Percentiles rank a stretch among this genome's conserved stretches.
These are phyloP conservation scores for Ilex aquifolium DNA, from an alignment of 257 asterid species.

Conservation along the genomic window DNA sequence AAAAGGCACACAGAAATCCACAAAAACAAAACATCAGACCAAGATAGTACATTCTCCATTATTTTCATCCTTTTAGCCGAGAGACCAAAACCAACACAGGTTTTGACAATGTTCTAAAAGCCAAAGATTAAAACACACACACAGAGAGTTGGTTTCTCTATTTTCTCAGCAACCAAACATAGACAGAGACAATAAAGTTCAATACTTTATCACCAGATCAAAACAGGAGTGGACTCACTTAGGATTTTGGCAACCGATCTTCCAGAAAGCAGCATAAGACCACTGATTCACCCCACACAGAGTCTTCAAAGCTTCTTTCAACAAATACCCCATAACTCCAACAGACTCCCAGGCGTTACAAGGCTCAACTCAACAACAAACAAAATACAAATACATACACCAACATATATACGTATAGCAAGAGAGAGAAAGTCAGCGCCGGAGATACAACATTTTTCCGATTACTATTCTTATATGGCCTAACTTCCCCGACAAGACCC, in stretches of 20 bases:
- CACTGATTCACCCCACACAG: slow-evolving; percentile 92
- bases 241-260: slow-evolving; percentile 82
- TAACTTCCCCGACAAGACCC: slow-evolving; percentile 99
- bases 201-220: background rate
- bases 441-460: no score
- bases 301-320: slow-evolving; percentile 92
- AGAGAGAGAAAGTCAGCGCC: no score
- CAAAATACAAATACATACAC: background rate
- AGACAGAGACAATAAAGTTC: background rate
- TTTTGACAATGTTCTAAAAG: background rate
- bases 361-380: background rate
- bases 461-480: slow-evolving; percentile 14
- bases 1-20: no score
- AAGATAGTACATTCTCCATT: no score
- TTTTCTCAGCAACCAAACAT: background rate
- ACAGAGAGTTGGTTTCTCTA: background rate
- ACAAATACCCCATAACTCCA: slow-evolving; percentile 66
- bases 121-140: background rate
- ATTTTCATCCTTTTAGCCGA: no score
- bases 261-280: slow-evolving; percentile 99
- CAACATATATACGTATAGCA: no score
- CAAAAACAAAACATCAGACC: no score
- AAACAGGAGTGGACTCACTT: slow-evolving; percentile 46
- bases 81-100: no score
- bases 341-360: no score